Conservation (phyloP, 192 early-diverging fungal species). For the Mortierella hygrophila region DNA sequence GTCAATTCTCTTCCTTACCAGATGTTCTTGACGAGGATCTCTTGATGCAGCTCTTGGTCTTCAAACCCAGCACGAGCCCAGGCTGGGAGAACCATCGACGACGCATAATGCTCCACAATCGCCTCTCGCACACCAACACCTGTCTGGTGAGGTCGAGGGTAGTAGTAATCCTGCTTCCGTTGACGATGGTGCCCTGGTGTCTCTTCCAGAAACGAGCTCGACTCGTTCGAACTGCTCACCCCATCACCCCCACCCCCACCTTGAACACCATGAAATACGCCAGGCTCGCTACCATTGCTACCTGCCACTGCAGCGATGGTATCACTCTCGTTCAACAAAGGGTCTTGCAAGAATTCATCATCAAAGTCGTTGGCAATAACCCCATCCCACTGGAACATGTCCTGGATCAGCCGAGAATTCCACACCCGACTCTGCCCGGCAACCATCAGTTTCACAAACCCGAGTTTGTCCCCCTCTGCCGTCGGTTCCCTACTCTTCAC, state of each 20-base stretch:
- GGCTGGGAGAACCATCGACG: slow-evolving; percentile 32
- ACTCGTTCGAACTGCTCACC: not conserved
- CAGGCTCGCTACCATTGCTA: not conserved
- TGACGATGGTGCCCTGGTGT: not conserved
- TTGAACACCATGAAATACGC: not conserved
- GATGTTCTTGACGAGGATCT: slow-evolving; percentile 47
- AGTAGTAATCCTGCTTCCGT: not conserved
- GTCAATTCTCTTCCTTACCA: slow-evolving; percentile 13
- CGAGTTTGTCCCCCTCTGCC: slow-evolving; percentile 24
- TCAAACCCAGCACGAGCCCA: slow-evolving; percentile 44
- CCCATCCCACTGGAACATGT: slow-evolving; percentile 45
- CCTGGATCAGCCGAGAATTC: slow-evolving; percentile 26
- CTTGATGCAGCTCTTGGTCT: slow-evolving; percentile 31
- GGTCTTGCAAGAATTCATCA: slow-evolving; percentile 34
- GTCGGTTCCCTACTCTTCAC: slow-evolving; percentile 29
- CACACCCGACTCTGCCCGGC: slow-evolving; percentile 13
- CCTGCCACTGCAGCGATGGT: not conserved
- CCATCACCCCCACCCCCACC: not conserved
- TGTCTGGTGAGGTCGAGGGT: not conserved
- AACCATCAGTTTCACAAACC: slow-evolving; percentile 40
- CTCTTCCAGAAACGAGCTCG: not conserved
- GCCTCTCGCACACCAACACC: not conserved
- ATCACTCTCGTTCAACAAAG: not conserved
- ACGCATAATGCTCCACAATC: slow-evolving; percentile 34
- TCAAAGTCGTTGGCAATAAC: slow-evolving; percentile 46